phyloP scores from a whole-genome alignment of 129 eudicot genomes.

The Glebionis coronaria region DNA sequence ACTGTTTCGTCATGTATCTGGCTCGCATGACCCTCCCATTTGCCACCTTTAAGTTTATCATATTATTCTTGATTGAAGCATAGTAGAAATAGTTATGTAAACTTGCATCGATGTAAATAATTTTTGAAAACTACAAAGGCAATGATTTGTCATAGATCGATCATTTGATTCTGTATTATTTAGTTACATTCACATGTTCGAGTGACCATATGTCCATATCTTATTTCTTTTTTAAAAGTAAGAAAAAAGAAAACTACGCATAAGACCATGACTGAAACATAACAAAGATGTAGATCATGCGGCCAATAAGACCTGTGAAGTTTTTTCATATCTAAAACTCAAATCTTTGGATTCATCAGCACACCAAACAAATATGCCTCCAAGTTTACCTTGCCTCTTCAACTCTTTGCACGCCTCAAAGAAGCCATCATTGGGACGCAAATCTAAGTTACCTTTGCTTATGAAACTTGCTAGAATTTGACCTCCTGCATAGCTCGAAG shows the following conservation, averaged over 20 bases:
- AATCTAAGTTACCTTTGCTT: constrained; percentile 34
- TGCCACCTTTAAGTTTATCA: no score
- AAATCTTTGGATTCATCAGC: constrained; percentile 40
- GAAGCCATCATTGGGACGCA: constrained; percentile 35
- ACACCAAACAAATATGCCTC: constrained; percentile 50
- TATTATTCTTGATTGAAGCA: no score
- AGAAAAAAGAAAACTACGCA: constrained; percentile 8
- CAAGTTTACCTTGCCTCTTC: constrained; percentile 29
- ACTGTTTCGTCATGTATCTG: no score
- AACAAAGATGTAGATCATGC: constrained; percentile 20
- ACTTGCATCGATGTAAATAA: no score
- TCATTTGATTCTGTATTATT: constrained; percentile 13
- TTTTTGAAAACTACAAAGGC: no score
- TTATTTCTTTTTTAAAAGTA: constrained; percentile 2
- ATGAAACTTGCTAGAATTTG: constrained; percentile 43
- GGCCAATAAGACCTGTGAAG: constrained; percentile 30
- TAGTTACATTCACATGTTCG: constrained; percentile 2
- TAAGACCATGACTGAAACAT: not conserved
- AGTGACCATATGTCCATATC: not conserved
- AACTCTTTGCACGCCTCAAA: constrained; percentile 39
- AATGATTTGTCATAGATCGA: not conserved
- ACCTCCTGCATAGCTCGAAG: constrained; percentile 33
- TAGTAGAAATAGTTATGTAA: no score
- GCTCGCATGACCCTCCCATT: no score
- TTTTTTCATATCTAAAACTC: constrained; percentile 22